Conservation (phyloP, 1,139 yeast genomes). For the Arxiozyma heterogenica region DNA sequence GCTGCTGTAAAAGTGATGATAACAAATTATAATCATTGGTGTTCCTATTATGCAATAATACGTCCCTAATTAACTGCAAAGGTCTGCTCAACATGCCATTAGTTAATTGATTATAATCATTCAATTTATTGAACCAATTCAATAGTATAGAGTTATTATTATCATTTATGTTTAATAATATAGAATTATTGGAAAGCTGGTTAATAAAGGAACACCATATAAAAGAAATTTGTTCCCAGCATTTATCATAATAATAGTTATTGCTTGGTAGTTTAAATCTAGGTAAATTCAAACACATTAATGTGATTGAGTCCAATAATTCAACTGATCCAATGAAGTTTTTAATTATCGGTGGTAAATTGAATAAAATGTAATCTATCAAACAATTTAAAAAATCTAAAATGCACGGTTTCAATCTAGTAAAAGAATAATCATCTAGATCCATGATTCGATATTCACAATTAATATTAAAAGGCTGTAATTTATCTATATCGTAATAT, state of each 20-base stretch:
- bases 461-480: constrained; percentile 6
- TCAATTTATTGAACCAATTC: constrained; percentile 49
- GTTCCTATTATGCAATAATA: background rate
- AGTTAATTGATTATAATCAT: constrained; percentile 50
- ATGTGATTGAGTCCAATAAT: constrained; percentile 61
- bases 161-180: constrained; percentile 7
- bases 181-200: constrained; percentile 34
- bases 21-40: background rate
- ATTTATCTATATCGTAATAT: background rate
- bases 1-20: background rate
- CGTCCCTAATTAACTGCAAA: constrained; percentile 37
- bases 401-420: constrained; percentile 65
- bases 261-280: constrained; percentile 61
- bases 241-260: constrained; percentile 62
- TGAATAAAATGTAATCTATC: constrained; percentile 69
- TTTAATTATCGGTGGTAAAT: constrained; percentile 68
- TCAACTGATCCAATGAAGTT: constrained; percentile 42
- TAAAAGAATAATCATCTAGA: constrained; percentile 68
- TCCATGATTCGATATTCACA: constrained; percentile 13
- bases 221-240: constrained; percentile 70
- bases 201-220: constrained; percentile 64
- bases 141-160: constrained; percentile 21
- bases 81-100: constrained; percentile 43
- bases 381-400: constrained; percentile 70
- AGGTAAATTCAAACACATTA: constrained; percentile 60